These are phyloP conservation scores for apple (Malus domestica) DNA, from an alignment of 306 rosid genomes.

Conservation along the genomic window DNA sequence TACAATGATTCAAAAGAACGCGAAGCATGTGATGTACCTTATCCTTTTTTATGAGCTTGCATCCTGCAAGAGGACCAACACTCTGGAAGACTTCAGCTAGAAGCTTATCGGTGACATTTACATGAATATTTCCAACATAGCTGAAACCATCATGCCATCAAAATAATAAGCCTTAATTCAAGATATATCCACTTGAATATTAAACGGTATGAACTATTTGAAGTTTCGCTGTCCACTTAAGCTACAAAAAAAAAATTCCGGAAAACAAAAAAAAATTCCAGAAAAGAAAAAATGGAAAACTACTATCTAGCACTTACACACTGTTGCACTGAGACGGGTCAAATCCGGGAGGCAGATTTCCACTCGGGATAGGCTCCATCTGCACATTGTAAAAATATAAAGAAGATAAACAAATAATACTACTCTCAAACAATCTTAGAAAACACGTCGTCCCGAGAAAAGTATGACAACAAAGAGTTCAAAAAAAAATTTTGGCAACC, in stretches of 20 bases:
- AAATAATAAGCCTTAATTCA: not conserved
- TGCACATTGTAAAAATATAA: slow-evolving; percentile 55
- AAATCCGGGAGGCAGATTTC: slow-evolving; percentile 96
- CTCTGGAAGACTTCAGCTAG: slow-evolving; percentile 70
- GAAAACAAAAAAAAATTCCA: not conserved
- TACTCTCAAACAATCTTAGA: not conserved
- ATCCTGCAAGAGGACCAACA: slow-evolving; percentile 72
- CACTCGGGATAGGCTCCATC: slow-evolving; percentile 95
- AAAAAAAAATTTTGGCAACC: not conserved
- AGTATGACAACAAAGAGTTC: not conserved
- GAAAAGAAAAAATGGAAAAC: slow-evolving; percentile 14
- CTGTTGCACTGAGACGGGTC: slow-evolving; percentile 87
- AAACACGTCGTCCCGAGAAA: not conserved
- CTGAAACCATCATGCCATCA: slow-evolving; percentile 32
- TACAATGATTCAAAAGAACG: not conserved
- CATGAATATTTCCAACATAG: slow-evolving; percentile 75
- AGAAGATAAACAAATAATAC: slow-evolving; percentile 13
- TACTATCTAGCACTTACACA: slow-evolving; percentile 62
- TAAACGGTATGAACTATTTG: not conserved
- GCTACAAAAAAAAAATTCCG: not conserved
- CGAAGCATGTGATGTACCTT: slow-evolving; percentile 32
- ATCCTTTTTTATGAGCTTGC: slow-evolving; percentile 81
- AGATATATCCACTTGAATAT: not conserved
- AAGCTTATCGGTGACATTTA: slow-evolving; percentile 70
- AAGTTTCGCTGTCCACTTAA: not conserved